Percentiles rank a stretch among this genome's conserved stretches.
phyloP scores from a whole-genome alignment of 495 filamentous ascomycete genomes.

The Chaetomium tenue region DNA sequence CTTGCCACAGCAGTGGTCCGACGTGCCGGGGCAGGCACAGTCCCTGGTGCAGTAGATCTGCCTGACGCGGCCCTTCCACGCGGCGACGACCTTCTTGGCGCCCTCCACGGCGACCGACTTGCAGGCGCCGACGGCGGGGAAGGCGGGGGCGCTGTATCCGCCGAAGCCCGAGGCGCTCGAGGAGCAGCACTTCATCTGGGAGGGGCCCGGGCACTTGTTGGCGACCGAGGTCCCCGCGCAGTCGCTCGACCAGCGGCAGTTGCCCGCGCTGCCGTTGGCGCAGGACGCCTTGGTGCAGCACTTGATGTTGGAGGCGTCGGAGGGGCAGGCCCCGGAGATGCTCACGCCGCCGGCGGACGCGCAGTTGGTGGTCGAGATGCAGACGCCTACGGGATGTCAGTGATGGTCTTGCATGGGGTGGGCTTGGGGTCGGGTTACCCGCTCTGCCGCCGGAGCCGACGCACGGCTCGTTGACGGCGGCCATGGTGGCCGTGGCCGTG shows the following conservation, averaged over 20 bases:
- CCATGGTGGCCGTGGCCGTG: conserved; percentile 26
- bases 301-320: conserved; percentile 37
- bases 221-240: conserved; percentile 35
- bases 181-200: conserved; percentile 42
- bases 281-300: conserved; percentile 47
- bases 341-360: conserved; percentile 35
- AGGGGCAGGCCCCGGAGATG: conserved; percentile 38
- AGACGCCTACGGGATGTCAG: conserved; percentile 32
- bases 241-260: conserved; percentile 42
- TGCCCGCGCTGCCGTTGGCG: conserved; percentile 29
- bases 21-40: conserved; percentile 33
- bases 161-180: conserved; percentile 30
- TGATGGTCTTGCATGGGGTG: not conserved
- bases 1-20: conserved; percentile 45
- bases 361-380: conserved; percentile 37
- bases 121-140: conserved; percentile 40
- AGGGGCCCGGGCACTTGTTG: conserved; percentile 42
- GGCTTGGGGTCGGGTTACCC: conserved; percentile 15
- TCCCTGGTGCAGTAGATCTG: conserved; percentile 39
- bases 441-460: conserved; percentile 32
- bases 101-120: conserved; percentile 37
- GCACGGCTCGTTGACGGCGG: conserved; percentile 43
- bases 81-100: conserved; percentile 38
- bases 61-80: conserved; percentile 38
- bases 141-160: conserved; percentile 33